Conservation (phyloP, 345 rosid species). For the Citrus mangshanensis region DNA sequence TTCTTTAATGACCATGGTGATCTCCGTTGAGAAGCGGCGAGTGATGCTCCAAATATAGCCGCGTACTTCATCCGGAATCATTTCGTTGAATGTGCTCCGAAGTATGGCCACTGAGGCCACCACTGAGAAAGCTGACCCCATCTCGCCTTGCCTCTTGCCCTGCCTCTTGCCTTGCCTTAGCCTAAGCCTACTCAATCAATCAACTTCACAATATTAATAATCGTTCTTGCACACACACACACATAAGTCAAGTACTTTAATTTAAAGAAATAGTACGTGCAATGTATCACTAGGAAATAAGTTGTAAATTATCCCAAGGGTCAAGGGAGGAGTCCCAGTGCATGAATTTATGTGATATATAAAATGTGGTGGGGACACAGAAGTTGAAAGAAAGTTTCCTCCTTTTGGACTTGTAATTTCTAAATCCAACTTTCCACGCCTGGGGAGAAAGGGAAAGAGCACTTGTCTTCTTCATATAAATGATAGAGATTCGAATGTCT, state of each 20-base stretch:
- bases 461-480: not conserved
- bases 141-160: not conserved
- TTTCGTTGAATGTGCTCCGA: conserved; percentile 26
- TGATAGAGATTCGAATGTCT: too few relatives aligned
- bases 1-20: conserved; percentile 28
- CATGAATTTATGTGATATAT: too few relatives aligned
- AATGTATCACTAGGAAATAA: too few relatives aligned
- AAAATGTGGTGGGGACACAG: not conserved
- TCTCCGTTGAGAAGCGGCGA: conserved; percentile 33
- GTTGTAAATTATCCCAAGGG: too few relatives aligned
- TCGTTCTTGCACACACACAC: too few relatives aligned
- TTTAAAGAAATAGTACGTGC: too few relatives aligned
- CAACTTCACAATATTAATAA: too few relatives aligned
- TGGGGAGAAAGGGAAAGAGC: not conserved
- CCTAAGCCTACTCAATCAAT: too few relatives aligned
- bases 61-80: conserved; percentile 31
- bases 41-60: conserved; percentile 13
- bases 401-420: not conserved
- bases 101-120: conserved; percentile 36
- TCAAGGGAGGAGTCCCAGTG: too few relatives aligned
- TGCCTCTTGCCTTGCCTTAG: too few relatives aligned
- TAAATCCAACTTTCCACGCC: not conserved
- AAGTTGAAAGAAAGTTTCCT: not conserved
- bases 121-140: conserved; percentile 25
- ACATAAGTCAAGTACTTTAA: too few relatives aligned